Conservation (phyloP, 495 filamentous ascomycete species). For the Podospora didyma region DNA sequence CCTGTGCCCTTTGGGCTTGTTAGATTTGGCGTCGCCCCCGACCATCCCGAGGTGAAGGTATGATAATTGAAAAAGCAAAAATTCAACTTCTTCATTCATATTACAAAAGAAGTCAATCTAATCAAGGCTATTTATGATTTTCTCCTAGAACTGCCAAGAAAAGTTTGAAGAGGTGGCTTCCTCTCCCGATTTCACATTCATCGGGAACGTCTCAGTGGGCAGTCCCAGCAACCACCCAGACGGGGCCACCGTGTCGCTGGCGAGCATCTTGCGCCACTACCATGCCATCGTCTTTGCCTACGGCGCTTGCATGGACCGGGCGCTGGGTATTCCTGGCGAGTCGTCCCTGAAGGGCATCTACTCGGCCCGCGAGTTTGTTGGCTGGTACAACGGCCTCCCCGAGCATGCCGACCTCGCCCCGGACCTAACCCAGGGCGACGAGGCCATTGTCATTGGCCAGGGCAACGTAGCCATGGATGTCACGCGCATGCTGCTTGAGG, state of each 20-base stretch:
- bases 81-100: too few species aligned
- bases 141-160: slow-evolving; percentile 93
- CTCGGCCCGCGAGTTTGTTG: slow-evolving; percentile 91
- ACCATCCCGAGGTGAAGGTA: slow-evolving; percentile 98
- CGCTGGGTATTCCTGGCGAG: slow-evolving; percentile 79
- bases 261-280: slow-evolving; percentile 72
- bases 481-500: slow-evolving; percentile 76
- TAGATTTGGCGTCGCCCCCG: slow-evolving; percentile 89
- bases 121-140: too few species aligned
- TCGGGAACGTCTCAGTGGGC: slow-evolving; percentile 84
- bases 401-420: slow-evolving; percentile 75
- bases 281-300: slow-evolving; percentile 92
- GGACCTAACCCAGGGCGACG: slow-evolving; percentile 70
- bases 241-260: slow-evolving; percentile 59
- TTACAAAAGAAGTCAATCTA: too few species aligned
- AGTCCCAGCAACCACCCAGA: slow-evolving; percentile 36
- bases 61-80: slow-evolving; percentile 1
- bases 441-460: slow-evolving; percentile 87
- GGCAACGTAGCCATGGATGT: slow-evolving; percentile 96
- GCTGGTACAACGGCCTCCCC: slow-evolving; percentile 96
- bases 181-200: slow-evolving; percentile 80
- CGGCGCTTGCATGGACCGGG: slow-evolving; percentile 79
- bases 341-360: slow-evolving; percentile 64
- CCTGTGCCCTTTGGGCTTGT: slow-evolving; percentile 92
- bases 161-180: slow-evolving; percentile 85